phyloP scores from a whole-genome alignment of 1,139 yeast species.

The Debaryomycetaceae sp. region DNA sequence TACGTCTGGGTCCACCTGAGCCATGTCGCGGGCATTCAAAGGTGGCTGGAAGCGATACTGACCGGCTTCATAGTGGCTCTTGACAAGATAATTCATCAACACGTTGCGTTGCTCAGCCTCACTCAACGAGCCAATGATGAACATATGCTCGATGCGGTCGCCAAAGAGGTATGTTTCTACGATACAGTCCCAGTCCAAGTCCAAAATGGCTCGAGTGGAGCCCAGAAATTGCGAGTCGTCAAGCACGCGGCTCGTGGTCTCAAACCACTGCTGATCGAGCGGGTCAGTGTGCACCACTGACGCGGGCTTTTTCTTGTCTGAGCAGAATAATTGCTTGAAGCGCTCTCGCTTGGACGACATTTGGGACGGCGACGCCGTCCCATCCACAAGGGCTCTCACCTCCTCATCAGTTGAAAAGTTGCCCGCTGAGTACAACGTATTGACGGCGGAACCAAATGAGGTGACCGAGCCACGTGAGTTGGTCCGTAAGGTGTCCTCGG shows the following conservation, averaged over 20 bases:
- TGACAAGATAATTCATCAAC: conserved; percentile 8
- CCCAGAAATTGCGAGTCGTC: conserved; percentile 1
- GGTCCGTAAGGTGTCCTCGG: too few relatives aligned
- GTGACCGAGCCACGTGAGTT: conserved; percentile 2
- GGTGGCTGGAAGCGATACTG: background rate
- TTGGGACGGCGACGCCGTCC: background rate
- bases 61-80: conserved; percentile 10
- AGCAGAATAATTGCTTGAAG: conserved; percentile 7
- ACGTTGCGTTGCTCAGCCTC: background rate
- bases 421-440: conserved; percentile 12
- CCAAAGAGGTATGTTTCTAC: conserved; percentile 12
- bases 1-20: conserved; percentile 2
- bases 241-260: background rate
- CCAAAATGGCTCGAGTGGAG: conserved; percentile 7
- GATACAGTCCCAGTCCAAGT: conserved; percentile 11
- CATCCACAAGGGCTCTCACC: conserved; percentile 1
- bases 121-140: conserved; percentile 2
- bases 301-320: conserved; percentile 3
- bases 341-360: conserved; percentile 4
- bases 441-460: conserved; percentile 10
- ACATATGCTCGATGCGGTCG: conserved; percentile 8
- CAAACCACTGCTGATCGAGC: conserved; percentile 5
- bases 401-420: conserved; percentile 10
- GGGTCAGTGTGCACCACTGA: conserved; percentile 1
- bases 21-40: too few relatives aligned